Evolutionary conservation across 2,329 filamentous ascomycete genomes (phyloP).

Genomic region (Pyricularia pennisetigena): DNA sequence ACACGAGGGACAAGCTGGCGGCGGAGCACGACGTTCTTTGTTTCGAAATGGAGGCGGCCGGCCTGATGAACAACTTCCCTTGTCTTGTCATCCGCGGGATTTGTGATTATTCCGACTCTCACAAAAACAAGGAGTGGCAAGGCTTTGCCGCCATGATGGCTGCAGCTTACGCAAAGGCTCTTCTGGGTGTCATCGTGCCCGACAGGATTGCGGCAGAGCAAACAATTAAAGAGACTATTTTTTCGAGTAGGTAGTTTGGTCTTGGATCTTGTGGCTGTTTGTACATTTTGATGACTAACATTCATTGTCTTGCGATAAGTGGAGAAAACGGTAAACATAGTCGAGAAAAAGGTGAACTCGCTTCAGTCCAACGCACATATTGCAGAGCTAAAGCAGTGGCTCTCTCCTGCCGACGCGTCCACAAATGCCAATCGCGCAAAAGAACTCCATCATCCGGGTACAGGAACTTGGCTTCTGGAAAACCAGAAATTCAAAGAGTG

Average conservation of each 20-base stretch:
- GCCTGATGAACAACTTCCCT: constrained; percentile 18
- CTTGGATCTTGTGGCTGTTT: background rate
- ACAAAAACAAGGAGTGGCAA: constrained; percentile 17
- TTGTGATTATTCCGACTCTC: constrained; percentile 20
- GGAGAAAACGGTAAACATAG: background rate
- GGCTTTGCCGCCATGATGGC: constrained; percentile 15
- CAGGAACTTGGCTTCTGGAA: background rate
- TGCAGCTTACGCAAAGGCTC: constrained; percentile 14
- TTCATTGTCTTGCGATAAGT: too few species aligned
- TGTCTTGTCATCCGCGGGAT: constrained; percentile 21
- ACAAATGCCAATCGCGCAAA: background rate
- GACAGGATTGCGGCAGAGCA: background rate
- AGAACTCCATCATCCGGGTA: background rate
- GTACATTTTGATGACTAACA: background rate
- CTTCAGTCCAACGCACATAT: background rate
- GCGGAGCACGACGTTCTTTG: constrained; percentile 15
- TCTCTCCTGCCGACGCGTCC: background rate
- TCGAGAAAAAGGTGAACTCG: background rate
- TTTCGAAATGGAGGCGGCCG: constrained; percentile 23
- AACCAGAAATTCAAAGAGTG: background rate
- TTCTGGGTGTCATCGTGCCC: background rate
- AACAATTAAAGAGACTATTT: background rate
- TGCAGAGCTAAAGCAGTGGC: background rate
- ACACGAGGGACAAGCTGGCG: constrained; percentile 15
- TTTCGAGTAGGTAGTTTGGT: background rate